These are phyloP conservation scores for Panaeolus cyanescens DNA, from an alignment of 768 basidiomycete species.

Conservation along the genomic window DNA sequence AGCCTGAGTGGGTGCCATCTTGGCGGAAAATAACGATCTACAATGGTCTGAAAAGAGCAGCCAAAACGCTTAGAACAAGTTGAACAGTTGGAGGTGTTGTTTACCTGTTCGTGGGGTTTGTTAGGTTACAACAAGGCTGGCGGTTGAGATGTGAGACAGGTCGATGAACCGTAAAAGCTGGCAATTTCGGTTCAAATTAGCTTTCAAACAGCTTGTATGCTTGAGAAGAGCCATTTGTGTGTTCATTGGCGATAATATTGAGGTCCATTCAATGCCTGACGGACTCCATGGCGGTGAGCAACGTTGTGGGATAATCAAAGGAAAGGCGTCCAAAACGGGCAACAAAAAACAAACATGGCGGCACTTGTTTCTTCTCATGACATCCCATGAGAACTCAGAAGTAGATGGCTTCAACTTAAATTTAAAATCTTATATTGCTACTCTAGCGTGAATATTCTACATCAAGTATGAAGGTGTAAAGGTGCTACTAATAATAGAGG, in stretches of 20 bases:
- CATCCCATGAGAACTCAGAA: neutral
- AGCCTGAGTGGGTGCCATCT: constrained; percentile 15
- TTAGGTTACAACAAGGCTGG: constrained; percentile 1
- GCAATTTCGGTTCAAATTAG: neutral
- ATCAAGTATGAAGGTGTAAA: too few relatives aligned
- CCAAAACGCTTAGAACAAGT: neutral
- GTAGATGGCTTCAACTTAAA: neutral
- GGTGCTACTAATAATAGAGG: too few relatives aligned
- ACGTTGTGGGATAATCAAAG: constrained; percentile 3
- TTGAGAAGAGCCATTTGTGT: neutral
- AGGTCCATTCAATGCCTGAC: constrained; percentile 1
- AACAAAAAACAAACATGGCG: neutral
- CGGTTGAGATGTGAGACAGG: constrained; percentile 1
- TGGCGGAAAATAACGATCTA: neutral
- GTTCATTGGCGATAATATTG: neutral
- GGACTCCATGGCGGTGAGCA: neutral
- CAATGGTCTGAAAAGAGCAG: neutral
- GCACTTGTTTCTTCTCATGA: neutral
- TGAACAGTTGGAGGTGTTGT: neutral
- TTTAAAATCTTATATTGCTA: neutral
- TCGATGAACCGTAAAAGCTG: neutral
- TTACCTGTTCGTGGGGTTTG: neutral
- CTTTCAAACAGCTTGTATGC: neutral
- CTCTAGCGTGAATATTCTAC: too few relatives aligned
- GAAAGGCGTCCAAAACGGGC: neutral